A percentile compares a stretch with the other conserved stretches of the same genome.
phyloP scores from a whole-genome alignment of 2,329 filamentous ascomycete species.

The Botrytis sinoallii region DNA sequence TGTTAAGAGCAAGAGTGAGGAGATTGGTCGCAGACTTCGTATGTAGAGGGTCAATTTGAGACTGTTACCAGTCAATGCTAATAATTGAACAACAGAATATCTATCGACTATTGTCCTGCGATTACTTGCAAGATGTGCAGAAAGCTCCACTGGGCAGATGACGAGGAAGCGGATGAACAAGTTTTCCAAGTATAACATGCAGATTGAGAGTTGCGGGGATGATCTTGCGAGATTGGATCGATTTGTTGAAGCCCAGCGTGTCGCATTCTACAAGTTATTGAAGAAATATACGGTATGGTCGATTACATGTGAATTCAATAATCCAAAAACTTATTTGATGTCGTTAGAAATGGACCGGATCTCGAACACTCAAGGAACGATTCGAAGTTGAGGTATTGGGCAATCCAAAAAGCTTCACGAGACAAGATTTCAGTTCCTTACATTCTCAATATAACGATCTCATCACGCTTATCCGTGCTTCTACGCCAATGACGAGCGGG shows the following conservation, averaged over 20 bases:
- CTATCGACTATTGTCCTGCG: conserved; percentile 29
- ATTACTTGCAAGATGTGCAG: conserved; percentile 31
- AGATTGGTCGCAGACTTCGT: conserved; percentile 70
- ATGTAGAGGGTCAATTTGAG: conserved; percentile 35
- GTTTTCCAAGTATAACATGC: conserved; percentile 34
- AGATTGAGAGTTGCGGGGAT: conserved; percentile 55
- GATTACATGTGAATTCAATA: background rate
- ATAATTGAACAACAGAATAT: conserved; percentile 27
- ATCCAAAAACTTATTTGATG: background rate
- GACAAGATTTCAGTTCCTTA: conserved; percentile 58
- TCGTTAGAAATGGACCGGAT: conserved; percentile 77
- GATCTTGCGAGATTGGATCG: conserved; percentile 69
- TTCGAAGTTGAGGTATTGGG: conserved; percentile 66
- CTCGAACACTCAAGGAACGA: conserved; percentile 58
- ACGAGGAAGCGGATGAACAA: conserved; percentile 33
- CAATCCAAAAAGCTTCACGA: conserved; percentile 68
- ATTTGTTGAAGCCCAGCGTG: conserved; percentile 70
- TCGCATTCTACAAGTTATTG: conserved; percentile 76
- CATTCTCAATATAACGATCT: conserved; percentile 51
- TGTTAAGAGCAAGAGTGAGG: conserved; percentile 74
- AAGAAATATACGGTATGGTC: conserved; percentile 72
- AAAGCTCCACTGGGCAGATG: conserved; percentile 28
- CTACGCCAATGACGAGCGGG: conserved; percentile 34
- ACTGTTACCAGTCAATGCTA: background rate
- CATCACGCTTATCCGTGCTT: conserved; percentile 46